These are phyloP conservation scores for Volvox carteri DNA, from an alignment of 163 green algal genomes.

Conservation along the genomic window DNA sequence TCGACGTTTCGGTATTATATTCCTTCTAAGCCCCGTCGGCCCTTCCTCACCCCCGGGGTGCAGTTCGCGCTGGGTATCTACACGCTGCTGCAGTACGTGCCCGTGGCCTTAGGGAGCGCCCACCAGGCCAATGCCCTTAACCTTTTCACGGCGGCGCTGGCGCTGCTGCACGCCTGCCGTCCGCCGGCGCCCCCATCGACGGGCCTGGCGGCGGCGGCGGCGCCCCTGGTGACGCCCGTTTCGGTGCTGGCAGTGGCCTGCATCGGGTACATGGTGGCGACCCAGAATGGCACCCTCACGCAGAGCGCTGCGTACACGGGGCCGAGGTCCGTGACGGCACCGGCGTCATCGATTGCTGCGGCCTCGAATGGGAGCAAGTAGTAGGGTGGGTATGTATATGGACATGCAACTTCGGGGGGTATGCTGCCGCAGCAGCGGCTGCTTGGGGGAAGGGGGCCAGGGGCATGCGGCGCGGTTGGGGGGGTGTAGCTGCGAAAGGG, in stretches of 20 bases:
- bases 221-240: slow-evolving; percentile 42
- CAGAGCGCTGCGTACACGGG: slow-evolving; percentile 15
- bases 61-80: slow-evolving; percentile 64
- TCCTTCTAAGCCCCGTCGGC: no score
- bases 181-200: slow-evolving; percentile 21
- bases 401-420: no score
- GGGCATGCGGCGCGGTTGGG: no score
- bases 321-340: not conserved
- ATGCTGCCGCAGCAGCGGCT: no score
- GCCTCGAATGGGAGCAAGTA: no score
- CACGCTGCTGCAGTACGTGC: slow-evolving; percentile 68
- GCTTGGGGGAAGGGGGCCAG: no score
- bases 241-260: slow-evolving; percentile 35
- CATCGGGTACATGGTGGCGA: slow-evolving; percentile 51
- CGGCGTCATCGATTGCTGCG: not conserved
- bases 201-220: slow-evolving; percentile 2
- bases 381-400: not conserved
- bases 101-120: slow-evolving; percentile 53
- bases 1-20: no score
- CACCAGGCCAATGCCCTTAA: slow-evolving; percentile 71
- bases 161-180: slow-evolving; percentile 59
- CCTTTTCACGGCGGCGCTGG: slow-evolving; percentile 63
- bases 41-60: not conserved
- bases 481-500: no score
- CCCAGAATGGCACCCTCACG: slow-evolving; percentile 28